Base-by-base conservation (phyloP, 192 early-diverging fungal species). In the Coemansia sp. region DNA sequence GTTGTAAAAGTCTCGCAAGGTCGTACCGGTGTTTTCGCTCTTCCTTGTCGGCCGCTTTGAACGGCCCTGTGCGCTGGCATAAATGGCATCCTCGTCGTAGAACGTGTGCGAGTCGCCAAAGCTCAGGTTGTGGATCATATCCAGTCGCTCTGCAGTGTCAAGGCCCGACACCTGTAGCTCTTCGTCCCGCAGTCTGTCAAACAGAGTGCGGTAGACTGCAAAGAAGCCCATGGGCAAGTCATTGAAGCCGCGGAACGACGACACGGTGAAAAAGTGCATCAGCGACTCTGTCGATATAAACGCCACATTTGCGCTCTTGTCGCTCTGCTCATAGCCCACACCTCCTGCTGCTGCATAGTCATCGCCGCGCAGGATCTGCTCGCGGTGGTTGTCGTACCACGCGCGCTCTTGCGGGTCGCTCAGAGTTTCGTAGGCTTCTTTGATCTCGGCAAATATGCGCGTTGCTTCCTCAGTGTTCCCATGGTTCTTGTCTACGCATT, bases 371-470 rank as follows among this genome's bases (percentile, higher is more conserved):
- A 97, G 81, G 70, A 98, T 98, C 42, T 90, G 88, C 66, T 96
- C 94, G 60, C 95, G 83, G 73, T 97, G 95, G 53, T 88, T 86
- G 76, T 98, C 95, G 73, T 94, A 93, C 96, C 95, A 98, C 11
- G 91, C 82, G n/a, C 95, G 91, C 80, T 99, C 95, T 45, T 96
- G 90, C 14, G 89, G 88, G 80, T 99, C 95, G 38, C 87, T 92
- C 35, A 99, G 79, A 2, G 94, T 90, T 69, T 97, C 93, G 73
- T 98, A 97, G 6, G 97, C 97, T 60, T 93, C 86, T 65, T 92
- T 93, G 55, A 99, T 91, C 59, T 91, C 79, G 1, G 93, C 88
- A 86, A 99, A 99, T 33, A 88, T 77, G 42, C 88, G 81, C 7
- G 94, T 97, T 5, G 95, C 89, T 70, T 95, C 93, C 48, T 94